Evolutionary conservation across 805 yeast genomes (phyloP).

Genomic region (Teunomyces tritomae): DNA sequence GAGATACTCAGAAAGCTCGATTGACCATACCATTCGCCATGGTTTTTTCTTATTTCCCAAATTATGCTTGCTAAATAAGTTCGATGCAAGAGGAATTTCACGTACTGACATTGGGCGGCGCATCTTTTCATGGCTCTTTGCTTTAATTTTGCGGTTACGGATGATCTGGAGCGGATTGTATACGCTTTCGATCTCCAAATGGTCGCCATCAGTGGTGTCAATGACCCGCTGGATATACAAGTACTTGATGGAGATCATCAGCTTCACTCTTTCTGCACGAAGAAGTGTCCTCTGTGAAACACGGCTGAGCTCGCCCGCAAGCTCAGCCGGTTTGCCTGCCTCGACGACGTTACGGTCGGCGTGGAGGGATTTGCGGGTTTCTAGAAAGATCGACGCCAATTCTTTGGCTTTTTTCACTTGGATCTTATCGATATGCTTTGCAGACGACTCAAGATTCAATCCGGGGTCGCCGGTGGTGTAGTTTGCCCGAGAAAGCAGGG

Average conservation of each 20-base stretch:
- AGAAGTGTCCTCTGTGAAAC: constrained; percentile 37
- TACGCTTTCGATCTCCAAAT: constrained; percentile 59
- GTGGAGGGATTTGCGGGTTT: constrained; percentile 41
- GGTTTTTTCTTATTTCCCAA: constrained; percentile 23
- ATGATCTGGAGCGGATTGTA: constrained; percentile 85
- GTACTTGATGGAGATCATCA: constrained; percentile 50
- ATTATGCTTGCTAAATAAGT: constrained; percentile 51
- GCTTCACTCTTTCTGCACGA: constrained; percentile 50
- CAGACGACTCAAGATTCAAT: neutral
- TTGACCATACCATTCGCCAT: constrained; percentile 58
- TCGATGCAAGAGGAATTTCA: constrained; percentile 60
- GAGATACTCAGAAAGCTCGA: constrained; percentile 56
- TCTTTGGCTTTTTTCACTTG: constrained; percentile 31
- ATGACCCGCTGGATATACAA: constrained; percentile 43
- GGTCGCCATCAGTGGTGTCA: constrained; percentile 16
- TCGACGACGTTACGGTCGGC: constrained; percentile 42
- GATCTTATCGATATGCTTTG: neutral
- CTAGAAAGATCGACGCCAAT: constrained; percentile 39
- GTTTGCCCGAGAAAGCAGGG: neutral
- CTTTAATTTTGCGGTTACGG: constrained; percentile 62
- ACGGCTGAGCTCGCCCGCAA: constrained; percentile 6
- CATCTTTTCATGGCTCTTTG: constrained; percentile 42
- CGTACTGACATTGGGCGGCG: constrained; percentile 37
- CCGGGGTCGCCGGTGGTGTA: neutral
- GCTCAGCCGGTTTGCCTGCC: constrained; percentile 13